phyloP scores from a whole-genome alignment of 805 yeast species.

The Kodamaea leandrae region DNA sequence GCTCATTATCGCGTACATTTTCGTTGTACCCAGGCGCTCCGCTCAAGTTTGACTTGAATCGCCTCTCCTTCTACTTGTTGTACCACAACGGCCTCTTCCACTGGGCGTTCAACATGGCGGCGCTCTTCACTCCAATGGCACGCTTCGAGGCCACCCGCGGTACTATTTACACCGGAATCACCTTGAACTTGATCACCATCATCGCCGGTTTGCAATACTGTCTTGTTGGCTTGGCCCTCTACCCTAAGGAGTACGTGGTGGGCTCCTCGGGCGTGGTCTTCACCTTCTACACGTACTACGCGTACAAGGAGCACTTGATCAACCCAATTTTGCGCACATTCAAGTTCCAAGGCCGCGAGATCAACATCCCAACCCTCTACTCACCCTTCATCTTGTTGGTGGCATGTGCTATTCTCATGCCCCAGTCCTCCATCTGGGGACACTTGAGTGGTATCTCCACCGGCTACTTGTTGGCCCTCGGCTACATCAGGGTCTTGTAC shows the following conservation, averaged over 20 bases:
- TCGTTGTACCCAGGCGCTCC: conserved; percentile 57
- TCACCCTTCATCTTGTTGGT: conserved; percentile 55
- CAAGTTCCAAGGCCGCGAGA: conserved; percentile 32
- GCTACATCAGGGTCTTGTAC: conserved; percentile 53
- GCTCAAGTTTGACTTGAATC: conserved; percentile 42
- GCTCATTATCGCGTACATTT: conserved; percentile 34
- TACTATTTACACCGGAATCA: conserved; percentile 80
- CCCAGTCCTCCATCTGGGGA: conserved; percentile 70
- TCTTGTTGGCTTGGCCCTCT: conserved; percentile 47
- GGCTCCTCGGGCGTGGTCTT: conserved; percentile 79
- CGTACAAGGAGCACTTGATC: conserved; percentile 42
- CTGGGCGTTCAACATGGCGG: conserved; percentile 54
- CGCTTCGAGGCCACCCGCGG: conserved; percentile 73
- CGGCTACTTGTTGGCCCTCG: conserved; percentile 64
- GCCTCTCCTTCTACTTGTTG: conserved; percentile 70
- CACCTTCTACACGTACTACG: conserved; percentile 59
- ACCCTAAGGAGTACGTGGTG: conserved; percentile 51
- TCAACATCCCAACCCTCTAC: conserved; percentile 55
- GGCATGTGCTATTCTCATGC: conserved; percentile 50
- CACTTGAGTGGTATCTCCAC: conserved; percentile 65
- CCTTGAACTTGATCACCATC: conserved; percentile 69
- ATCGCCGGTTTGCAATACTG: conserved; percentile 65
- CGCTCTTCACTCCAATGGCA: conserved; percentile 58
- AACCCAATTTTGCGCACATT: conserved; percentile 40
- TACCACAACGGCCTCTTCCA: conserved; percentile 64